Evolutionary conservation across 768 basidiomycete species (phyloP).

Genomic region (Inosperma sp.): DNA sequence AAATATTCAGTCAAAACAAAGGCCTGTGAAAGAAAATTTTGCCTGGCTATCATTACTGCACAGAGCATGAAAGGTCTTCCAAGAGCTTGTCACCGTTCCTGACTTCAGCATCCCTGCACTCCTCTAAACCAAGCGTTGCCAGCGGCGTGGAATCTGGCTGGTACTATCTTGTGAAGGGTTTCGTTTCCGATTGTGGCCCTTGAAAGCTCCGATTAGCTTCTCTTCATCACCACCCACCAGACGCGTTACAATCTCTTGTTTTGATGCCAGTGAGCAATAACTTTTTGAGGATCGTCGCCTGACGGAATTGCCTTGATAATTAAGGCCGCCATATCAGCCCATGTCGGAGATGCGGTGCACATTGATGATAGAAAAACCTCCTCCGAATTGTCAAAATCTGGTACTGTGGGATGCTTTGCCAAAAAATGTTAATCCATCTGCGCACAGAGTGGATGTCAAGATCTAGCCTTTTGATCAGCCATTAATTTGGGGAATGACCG

Average conservation of each 20-base stretch:
- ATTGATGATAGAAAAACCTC: neutral
- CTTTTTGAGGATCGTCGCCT: neutral
- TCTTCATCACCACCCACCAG: neutral
- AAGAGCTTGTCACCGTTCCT: neutral
- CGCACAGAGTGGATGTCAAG: too few relatives aligned
- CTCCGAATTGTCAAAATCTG: neutral
- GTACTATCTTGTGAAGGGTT: neutral
- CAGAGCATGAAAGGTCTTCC: neutral
- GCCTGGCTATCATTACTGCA: too few relatives aligned
- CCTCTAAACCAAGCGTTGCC: neutral
- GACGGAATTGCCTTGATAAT: neutral
- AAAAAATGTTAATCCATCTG: too few relatives aligned
- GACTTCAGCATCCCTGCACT: neutral
- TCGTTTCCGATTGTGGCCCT: neutral
- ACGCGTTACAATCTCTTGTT: neutral
- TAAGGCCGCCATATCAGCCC: neutral
- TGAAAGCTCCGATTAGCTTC: neutral
- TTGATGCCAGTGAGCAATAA: neutral
- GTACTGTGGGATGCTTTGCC: neutral
- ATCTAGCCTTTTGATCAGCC: too few relatives aligned
- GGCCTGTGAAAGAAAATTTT: too few relatives aligned
- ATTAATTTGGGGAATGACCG: too few relatives aligned
- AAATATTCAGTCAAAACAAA: too few relatives aligned
- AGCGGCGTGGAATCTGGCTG: neutral
- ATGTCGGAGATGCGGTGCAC: neutral